Percentiles rank a stretch among this genome's conserved stretches.
These are phyloP conservation scores for Chaetomidium leptoderma DNA, from an alignment of 495 filamentous ascomycete species.

Conservation along the genomic window DNA sequence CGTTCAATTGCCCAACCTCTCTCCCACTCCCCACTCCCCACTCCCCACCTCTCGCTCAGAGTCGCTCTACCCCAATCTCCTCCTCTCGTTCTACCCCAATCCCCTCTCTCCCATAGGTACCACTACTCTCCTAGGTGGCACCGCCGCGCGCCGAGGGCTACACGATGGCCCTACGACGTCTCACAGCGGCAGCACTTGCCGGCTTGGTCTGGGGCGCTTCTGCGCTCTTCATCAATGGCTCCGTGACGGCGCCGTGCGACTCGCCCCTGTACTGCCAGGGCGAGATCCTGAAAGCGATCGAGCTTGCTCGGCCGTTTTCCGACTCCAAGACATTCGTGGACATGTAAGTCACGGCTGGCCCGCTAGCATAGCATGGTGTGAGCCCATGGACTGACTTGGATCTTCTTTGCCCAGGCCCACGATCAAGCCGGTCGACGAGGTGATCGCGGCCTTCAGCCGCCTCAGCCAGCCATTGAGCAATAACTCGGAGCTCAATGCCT, in stretches of 20 bases:
- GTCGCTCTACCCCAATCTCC: neutral
- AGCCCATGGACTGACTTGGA: slow-evolving; percentile 6
- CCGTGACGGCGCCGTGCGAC: slow-evolving; percentile 45
- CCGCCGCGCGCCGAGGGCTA: neutral
- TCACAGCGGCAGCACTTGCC: slow-evolving; percentile 24
- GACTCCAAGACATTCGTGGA: slow-evolving; percentile 53
- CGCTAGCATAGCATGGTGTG: neutral
- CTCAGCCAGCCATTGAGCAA: slow-evolving; percentile 45
- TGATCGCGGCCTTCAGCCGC: slow-evolving; percentile 41
- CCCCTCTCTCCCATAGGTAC: neutral
- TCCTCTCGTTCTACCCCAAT: neutral
- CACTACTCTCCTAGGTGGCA: neutral
- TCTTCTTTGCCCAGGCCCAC: slow-evolving; percentile 37
- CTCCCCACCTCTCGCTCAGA: neutral
- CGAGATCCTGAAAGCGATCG: slow-evolving; percentile 44
- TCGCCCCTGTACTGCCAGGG: slow-evolving; percentile 49
- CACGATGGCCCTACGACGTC: slow-evolving; percentile 22
- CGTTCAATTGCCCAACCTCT: no score
- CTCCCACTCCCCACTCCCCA: no score
- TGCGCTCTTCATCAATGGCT: slow-evolving; percentile 46
- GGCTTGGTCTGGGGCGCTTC: slow-evolving; percentile 21
- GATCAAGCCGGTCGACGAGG: slow-evolving; percentile 41
- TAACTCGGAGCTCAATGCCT: slow-evolving; percentile 44
- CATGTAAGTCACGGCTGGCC: slow-evolving; percentile 36
- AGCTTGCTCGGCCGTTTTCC: slow-evolving; percentile 45